Base-by-base conservation (phyloP, 2,329 filamentous ascomycete species). In the Thielaviopsis musarum region DNA sequence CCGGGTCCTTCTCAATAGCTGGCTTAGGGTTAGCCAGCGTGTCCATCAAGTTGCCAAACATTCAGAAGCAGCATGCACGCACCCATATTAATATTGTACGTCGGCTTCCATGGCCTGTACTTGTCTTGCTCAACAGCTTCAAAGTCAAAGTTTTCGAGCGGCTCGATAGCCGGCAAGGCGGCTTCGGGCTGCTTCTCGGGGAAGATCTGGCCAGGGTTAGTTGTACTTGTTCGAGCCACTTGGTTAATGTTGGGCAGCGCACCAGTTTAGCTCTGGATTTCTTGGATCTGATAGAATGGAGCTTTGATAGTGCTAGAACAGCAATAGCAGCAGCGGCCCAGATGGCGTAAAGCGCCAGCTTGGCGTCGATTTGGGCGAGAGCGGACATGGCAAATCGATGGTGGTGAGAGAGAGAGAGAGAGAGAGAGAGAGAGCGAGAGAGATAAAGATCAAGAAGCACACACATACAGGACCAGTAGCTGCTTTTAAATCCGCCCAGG, bases 31-130 rank as follows among this genome's bases (percentile, higher is more conserved):
- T 45, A 52, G 48, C 22, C 52, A 10, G 6, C 9, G 19, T 9
- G 34, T 52, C 19, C 24, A 3, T 6, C 24, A 26, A 26, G 24
- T 26, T 26, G 10, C 38, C 2, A n/a, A 5, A 6, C 17, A n/a
- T n/a, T n/a, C n/a, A n/a, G 38, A 3, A 26, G 17, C 38, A n/a
- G 12, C 38, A 45, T 26, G 19, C 12, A 48, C 66, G 34, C 64
- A 75, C 77, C 77, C 77, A 81, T 80, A 0, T 75, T 78, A 61
- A 80, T 78, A 63, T 79, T 69, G 63, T 78, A 80, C 2, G 71
- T 71, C 0, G 75, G 72, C 66, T 78, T 79, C 65, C 77, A 79
- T 0, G 75, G 76, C 1, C 77, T 69, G 41, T 75, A 69, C 45
- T 71, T 69, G 2, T 65, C 62, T 0, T 75, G 74, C 9, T 69